Percentiles rank a stretch among this genome's conserved stretches.
These are phyloP conservation scores for Penicillium crystallinum DNA, from an alignment of 495 filamentous ascomycete species.

Conservation along the genomic window DNA sequence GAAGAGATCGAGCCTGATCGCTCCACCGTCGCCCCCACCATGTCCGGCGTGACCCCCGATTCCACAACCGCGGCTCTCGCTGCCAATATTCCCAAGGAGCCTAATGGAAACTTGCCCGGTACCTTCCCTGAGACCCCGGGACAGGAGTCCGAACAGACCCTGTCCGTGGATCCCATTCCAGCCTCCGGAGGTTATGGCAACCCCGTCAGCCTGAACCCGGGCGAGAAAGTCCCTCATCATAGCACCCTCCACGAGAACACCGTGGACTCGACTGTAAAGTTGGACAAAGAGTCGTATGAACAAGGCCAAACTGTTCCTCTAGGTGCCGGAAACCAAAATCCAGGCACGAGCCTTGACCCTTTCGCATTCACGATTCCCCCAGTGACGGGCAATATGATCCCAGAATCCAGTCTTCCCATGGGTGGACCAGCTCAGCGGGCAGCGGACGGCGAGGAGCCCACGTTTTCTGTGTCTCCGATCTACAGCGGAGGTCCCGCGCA, in stretches of 20 bases:
- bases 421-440: slow-evolving; percentile 28
- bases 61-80: slow-evolving; percentile 74
- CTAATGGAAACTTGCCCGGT: slow-evolving; percentile 56
- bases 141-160: slow-evolving; percentile 45
- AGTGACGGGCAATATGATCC: slow-evolving; percentile 64
- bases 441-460: slow-evolving; percentile 8
- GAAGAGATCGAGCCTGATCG: slow-evolving; percentile 53
- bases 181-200: slow-evolving; percentile 74
- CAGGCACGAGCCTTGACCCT: slow-evolving; percentile 14
- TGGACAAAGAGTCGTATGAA: slow-evolving; percentile 82
- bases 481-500: slow-evolving; percentile 17
- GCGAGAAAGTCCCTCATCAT: slow-evolving; percentile 68
- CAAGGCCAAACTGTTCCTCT: slow-evolving; percentile 53
- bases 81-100: slow-evolving; percentile 59
- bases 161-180: slow-evolving; percentile 63
- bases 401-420: slow-evolving; percentile 81
- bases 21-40: slow-evolving; percentile 42
- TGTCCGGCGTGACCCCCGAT: slow-evolving; percentile 64
- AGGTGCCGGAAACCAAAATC: slow-evolving; percentile 17
- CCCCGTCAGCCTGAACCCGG: slow-evolving; percentile 71
- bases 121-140: slow-evolving; percentile 76
- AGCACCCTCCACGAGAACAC: slow-evolving; percentile 46
- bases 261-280: slow-evolving; percentile 54
- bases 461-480: background rate
- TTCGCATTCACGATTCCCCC: slow-evolving; percentile 59